Percentiles rank a stretch among this genome's conserved stretches.
phyloP scores from a whole-genome alignment of 768 basidiomycete species.

The Calocera cornea region DNA sequence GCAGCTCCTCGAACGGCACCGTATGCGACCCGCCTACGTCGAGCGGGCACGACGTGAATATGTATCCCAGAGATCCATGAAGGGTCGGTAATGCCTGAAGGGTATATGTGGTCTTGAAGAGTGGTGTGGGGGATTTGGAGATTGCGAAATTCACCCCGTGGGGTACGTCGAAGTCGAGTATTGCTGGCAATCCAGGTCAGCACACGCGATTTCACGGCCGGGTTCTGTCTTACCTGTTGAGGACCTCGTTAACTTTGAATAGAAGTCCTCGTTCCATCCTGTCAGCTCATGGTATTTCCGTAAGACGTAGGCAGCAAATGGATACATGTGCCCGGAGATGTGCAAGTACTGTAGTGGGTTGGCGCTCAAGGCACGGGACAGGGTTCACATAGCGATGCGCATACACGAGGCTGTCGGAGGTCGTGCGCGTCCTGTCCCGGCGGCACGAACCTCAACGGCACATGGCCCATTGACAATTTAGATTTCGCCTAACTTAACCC shows the following conservation, averaged over 20 bases:
- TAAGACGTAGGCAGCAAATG: conserved; percentile 76
- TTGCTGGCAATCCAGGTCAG: conserved; percentile 36
- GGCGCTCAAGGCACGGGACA: not conserved
- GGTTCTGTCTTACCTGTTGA: conserved; percentile 51
- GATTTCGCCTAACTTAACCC: no score
- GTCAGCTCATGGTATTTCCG: conserved; percentile 83
- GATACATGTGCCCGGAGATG: conserved; percentile 43
- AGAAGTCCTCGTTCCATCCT: conserved; percentile 93
- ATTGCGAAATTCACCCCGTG: conserved; percentile 62
- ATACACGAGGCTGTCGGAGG: not conserved
- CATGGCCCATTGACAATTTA: no score
- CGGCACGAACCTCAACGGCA: no score
- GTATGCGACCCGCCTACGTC: conserved; percentile 53
- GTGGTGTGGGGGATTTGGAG: conserved; percentile 75
- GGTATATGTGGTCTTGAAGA: conserved; percentile 83
- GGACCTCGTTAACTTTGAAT: conserved; percentile 75
- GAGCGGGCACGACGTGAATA: conserved; percentile 79
- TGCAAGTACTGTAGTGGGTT: no score
- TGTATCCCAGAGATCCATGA: conserved; percentile 84
- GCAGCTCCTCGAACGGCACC: conserved; percentile 74
- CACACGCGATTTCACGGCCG: not conserved
- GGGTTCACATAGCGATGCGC: not conserved
- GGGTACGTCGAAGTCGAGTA: conserved; percentile 85
- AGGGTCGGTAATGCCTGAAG: conserved; percentile 88
- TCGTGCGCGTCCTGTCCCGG: no score